Percentiles rank a stretch among this genome's conserved stretches.
Conservation (phyloP, 768 basidiomycete species). For the Tephrocybe sp. region DNA sequence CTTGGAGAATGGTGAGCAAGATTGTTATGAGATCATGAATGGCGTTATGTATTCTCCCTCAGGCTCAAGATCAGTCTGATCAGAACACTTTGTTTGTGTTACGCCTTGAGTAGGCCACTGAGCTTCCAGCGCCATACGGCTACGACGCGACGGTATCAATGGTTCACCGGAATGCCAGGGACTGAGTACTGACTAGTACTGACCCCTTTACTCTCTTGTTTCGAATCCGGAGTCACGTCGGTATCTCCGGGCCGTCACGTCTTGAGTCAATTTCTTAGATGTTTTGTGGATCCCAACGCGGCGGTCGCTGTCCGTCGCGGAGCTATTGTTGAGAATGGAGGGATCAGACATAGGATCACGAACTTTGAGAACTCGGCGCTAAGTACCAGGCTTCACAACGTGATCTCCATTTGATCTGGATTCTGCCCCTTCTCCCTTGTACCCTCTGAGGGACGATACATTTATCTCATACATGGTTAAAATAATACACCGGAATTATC, state of each 20-base stretch:
- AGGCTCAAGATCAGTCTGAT: no score
- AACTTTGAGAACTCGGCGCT: neutral
- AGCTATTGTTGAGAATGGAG: neutral
- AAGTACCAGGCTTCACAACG: no score
- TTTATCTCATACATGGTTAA: no score
- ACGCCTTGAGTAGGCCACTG: neutral
- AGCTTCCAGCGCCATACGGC: conserved; percentile 7
- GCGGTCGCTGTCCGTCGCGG: neutral
- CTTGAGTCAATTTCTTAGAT: no score
- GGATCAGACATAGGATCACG: neutral
- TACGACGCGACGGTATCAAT: neutral
- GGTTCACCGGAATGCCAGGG: neutral
- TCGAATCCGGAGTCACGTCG: neutral
- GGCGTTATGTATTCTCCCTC: no score
- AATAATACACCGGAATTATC: no score
- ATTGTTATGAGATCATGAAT: no score
- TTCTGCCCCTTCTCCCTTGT: neutral
- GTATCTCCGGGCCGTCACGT: conserved; percentile 5
- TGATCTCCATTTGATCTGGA: neutral
- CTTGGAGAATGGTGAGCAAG: no score
- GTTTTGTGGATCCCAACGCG: neutral
- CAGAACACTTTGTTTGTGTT: no score
- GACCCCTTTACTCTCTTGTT: conserved; percentile 4
- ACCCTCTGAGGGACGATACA: no score
- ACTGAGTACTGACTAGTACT: no score